A percentile compares a stretch with the other conserved stretches of the same genome.
Conservation (phyloP, 441 rosid species). For the Mallotus japonicus region DNA sequence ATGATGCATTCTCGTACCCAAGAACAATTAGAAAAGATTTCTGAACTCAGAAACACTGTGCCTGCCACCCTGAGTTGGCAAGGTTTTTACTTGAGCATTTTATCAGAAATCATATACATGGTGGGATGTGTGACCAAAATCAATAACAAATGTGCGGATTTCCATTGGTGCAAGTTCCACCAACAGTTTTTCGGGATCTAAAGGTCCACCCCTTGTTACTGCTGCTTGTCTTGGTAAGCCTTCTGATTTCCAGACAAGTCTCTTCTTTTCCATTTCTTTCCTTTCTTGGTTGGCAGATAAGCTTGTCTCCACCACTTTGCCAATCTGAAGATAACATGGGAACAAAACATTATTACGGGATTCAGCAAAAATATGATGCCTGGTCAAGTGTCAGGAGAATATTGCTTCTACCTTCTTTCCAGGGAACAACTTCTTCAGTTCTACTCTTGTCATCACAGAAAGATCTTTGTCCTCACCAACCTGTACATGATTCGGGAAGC, state of each 20-base stretch:
- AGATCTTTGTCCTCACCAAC: constrained; percentile 87
- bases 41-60: not conserved
- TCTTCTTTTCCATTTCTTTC: constrained; percentile 73
- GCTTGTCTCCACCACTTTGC: constrained; percentile 60
- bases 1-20: not conserved
- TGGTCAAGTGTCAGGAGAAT: not conserved
- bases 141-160: constrained; percentile 74
- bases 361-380: constrained; percentile 3
- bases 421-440: constrained; percentile 72
- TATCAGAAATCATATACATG: constrained; percentile 25
- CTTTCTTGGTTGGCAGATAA: constrained; percentile 91
- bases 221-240: constrained; percentile 31
- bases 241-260: constrained; percentile 75
- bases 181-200: constrained; percentile 58
- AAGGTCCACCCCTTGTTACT: constrained; percentile 51
- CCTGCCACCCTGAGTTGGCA: not conserved
- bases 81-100: not conserved
- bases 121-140: constrained; percentile 27
- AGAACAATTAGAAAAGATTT: not conserved
- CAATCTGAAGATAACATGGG: constrained; percentile 43
- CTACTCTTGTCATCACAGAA: constrained; percentile 68
- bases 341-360: not conserved
- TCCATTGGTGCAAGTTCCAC: constrained; percentile 95
- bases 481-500: constrained; percentile 37
- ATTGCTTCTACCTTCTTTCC: constrained; percentile 45